A percentile compares a stretch with the other conserved stretches of the same genome.
Conservation (phyloP, 2,329 filamentous ascomycete species). For the Colletotrichum endophyticum region DNA sequence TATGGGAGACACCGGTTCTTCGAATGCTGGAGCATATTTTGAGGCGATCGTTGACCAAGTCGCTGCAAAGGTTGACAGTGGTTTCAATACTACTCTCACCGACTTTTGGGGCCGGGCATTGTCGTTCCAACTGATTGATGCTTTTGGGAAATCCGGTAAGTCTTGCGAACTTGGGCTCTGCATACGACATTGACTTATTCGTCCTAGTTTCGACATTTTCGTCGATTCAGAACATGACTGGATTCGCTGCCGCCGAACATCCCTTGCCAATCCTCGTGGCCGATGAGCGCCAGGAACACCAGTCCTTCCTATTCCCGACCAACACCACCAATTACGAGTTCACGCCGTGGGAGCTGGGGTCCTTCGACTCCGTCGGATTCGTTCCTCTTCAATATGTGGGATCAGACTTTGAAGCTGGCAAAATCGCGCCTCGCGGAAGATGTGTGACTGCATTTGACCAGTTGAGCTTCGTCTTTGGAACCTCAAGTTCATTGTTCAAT, state of each 20-base stretch:
- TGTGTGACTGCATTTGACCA: slow-evolving; percentile 75
- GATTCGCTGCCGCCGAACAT: slow-evolving; percentile 44
- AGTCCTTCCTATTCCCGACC: slow-evolving; percentile 43
- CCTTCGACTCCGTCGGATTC: slow-evolving; percentile 67
- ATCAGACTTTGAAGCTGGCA: slow-evolving; percentile 60
- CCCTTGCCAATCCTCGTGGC: slow-evolving; percentile 57
- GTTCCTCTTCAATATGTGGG: slow-evolving; percentile 64
- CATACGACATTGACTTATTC: too few relatives aligned
- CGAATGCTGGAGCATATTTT: slow-evolving; percentile 39
- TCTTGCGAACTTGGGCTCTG: slow-evolving; percentile 66
- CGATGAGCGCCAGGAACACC: slow-evolving; percentile 49
- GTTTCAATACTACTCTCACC: slow-evolving; percentile 70
- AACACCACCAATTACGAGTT: slow-evolving; percentile 71
- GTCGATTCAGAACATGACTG: slow-evolving; percentile 54
- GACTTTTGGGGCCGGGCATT: slow-evolving; percentile 90
- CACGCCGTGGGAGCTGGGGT: slow-evolving; percentile 69
- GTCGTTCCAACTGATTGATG: slow-evolving; percentile 85
- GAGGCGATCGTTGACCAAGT: slow-evolving; percentile 38
- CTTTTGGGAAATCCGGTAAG: slow-evolving; percentile 34
- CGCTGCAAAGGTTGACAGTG: slow-evolving; percentile 37
- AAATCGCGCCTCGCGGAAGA: slow-evolving; percentile 42
- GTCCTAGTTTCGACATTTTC: slow-evolving; percentile 73
- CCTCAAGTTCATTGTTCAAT: slow-evolving; percentile 83
- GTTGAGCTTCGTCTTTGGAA: slow-evolving; percentile 80
- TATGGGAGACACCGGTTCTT: slow-evolving; percentile 32